Evolutionary conservation across 805 yeast species (phyloP), one percentile per base, ranked within the genome.

Genomic region (Cyberlindnera mycetangii): DNA sequence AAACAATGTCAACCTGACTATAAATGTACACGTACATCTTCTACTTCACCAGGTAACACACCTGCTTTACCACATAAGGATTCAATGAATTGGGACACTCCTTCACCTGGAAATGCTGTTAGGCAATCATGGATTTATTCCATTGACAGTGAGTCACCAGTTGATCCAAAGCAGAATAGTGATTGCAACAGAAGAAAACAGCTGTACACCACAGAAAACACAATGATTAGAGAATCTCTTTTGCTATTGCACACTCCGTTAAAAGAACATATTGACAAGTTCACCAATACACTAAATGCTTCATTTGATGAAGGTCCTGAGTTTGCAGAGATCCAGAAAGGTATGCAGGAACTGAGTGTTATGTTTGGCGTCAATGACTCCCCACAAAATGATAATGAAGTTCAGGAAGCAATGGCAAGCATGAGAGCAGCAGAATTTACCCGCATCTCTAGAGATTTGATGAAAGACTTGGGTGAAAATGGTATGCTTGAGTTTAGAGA

Each of bases 41-140:
- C 39, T 4, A 7, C 28, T 11, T 31, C 25, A 37, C 22, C 27
- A 35, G 36, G 31, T 37, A 35, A 32, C 12, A 32, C 43, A 10
- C 43, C 43, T 46, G 46, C 15, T 37, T 31, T 10, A 21, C 38
- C 10, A 5, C 28, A 25, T 7, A 10, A 10, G 25, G 47, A 42
- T 16, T 20, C 38, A 2, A 20, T 49, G 20, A 35, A 39, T 6
- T 56, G 61, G 61, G 56, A 42, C 4, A 56, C 60, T 0, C 59
- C 60, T 7, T 53, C 55, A 10, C 49, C 48, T 7, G 21, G 39
- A 11, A 52, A 52, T 22, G 56, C 45, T 18, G 56, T 48, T 7
- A 44, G 60, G 18, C 59, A 56, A 42, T 51, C 59, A 2, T 58
- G 59, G 60, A 45, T 58, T 5, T 56, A 58, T 41, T 54, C 49